Base-by-base conservation (phyloP, 1,284 basidiomycete species). In the Moesziomyces globuligerus region DNA sequence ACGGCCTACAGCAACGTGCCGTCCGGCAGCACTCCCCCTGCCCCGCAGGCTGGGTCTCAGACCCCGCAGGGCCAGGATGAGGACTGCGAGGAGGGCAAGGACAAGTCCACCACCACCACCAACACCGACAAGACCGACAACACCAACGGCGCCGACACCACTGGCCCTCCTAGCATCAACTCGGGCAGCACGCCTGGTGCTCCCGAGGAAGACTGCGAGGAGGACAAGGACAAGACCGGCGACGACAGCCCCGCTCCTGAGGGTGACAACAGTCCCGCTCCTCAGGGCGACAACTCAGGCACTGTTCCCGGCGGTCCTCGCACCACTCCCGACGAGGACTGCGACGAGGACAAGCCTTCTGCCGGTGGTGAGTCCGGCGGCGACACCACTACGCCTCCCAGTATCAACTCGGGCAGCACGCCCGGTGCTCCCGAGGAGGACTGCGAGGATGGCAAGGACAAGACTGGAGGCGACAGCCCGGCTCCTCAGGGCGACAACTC, bases 21-120 rank as follows among this genome's bases (percentile, higher is more conserved):
- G 29, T 50, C 48, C 38, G 54, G 47, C 15, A 43, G 41, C 26
- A 48, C 52, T 41, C 29, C 45, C 26, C 11, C 44, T 34, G 20
- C n/a, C 18, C n/a, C 15, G n/a, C 39, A 17, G n/a, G 23, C 11
- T 40, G 20, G 26, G 46, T 39, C 3, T 41, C 32, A 5, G 18
- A 37, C n/a, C n/a, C n/a, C n/a, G n/a, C n/a, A n/a, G n/a, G 40
- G 40, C 18, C 7, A 21, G 6, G 20, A 29, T 13, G 43, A 44
- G 7, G 43, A 44, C 43, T 25, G 43, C 28, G 43, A 44, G 4
- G 28, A 44, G 18, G 26, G 10, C 26, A 29, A 44, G 28, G 43
- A 32, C 43, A 24, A 24, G 37, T 32, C 29, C 8, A 32, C 29
- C 29, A 32, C 13, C 29, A 32, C 13, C 13, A 32, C 13, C 29